phyloP scores from a whole-genome alignment of 2,329 filamentous ascomycete genomes.

The Stachybotrys elegans region DNA sequence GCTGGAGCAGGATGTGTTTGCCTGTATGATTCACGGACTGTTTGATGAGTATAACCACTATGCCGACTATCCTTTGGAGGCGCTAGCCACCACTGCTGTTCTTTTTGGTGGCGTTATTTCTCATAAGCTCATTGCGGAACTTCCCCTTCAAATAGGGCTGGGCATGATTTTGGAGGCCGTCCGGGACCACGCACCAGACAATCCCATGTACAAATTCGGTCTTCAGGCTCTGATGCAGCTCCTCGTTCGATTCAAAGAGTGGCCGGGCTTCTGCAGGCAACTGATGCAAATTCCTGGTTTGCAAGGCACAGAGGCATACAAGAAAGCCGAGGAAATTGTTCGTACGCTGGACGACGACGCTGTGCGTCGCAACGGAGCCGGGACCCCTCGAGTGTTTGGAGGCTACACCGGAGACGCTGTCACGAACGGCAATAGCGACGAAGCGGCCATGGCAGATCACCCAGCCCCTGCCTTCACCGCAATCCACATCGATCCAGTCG shows the following conservation, averaged over 20 bases:
- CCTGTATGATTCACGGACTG: constrained; percentile 96
- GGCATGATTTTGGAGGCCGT: constrained; percentile 98
- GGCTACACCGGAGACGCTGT: constrained; percentile 42
- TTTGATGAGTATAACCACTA: constrained; percentile 98
- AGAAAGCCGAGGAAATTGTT: constrained; percentile 76
- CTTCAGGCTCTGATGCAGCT: constrained; percentile 91
- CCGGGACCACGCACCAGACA: constrained; percentile 73
- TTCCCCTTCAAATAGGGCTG: constrained; percentile 89
- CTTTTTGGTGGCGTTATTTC: constrained; percentile 96
- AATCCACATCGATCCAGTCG: constrained; percentile 68
- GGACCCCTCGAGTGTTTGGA: constrained; percentile 29
- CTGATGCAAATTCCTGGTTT: constrained; percentile 77
- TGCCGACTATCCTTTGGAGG: constrained; percentile 91
- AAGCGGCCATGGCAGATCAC: constrained; percentile 52
- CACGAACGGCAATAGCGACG: constrained; percentile 68
- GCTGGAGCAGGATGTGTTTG: constrained; percentile 88
- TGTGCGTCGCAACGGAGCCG: constrained; percentile 48
- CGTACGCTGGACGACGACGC: constrained; percentile 57
- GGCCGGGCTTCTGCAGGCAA: constrained; percentile 90
- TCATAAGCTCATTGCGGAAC: constrained; percentile 81
- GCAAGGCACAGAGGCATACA: constrained; percentile 78
- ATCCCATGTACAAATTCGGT: constrained; percentile 97
- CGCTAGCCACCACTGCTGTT: constrained; percentile 89
- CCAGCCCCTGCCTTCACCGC: constrained; percentile 69
- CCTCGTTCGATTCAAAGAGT: constrained; percentile 76